These are phyloP conservation scores for Penicillium crustosum DNA, from an alignment of 2,329 filamentous ascomycete species.

Conservation along the genomic window DNA sequence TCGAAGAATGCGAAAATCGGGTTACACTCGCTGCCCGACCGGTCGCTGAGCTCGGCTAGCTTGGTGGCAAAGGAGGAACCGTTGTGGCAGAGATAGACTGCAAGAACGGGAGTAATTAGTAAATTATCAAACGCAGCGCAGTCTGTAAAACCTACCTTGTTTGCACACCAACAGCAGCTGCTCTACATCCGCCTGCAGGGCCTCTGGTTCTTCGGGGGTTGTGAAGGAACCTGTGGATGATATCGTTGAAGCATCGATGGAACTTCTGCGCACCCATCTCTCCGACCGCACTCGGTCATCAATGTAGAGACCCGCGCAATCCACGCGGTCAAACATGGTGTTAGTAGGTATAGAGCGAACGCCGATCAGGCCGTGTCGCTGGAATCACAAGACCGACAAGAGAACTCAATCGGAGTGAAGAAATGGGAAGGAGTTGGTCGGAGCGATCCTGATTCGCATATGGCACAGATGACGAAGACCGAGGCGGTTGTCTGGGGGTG, in stretches of 20 bases:
- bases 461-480: conserved; percentile 18
- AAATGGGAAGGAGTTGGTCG: conserved; percentile 15
- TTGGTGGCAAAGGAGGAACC: conserved; percentile 55
- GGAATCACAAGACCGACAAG: conserved; percentile 12
- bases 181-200: conserved; percentile 51
- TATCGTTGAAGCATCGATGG: conserved; percentile 26
- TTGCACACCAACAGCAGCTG: conserved; percentile 53
- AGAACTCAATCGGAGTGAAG: conserved; percentile 12
- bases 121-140: conserved; percentile 2
- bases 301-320: conserved; percentile 48
- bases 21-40: conserved; percentile 46
- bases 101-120: conserved; percentile 17
- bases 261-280: conserved; percentile 44
- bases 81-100: conserved; percentile 56
- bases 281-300: conserved; percentile 48
- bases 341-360: conserved; percentile 10
- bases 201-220: conserved; percentile 43
- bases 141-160: conserved; percentile 47
- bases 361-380: conserved; percentile 21
- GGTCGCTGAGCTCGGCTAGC: conserved; percentile 53
- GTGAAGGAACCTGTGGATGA: conserved; percentile 29
- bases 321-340: conserved; percentile 45
- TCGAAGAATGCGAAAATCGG: conserved; percentile 59
- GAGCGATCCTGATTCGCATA: conserved; percentile 30
- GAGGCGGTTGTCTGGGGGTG: conserved; percentile 1